A percentile compares a stretch with the other conserved stretches of the same genome.
These are phyloP conservation scores for Rhododendron ovatum DNA, from an alignment of 148 eudicot species.

Conservation along the genomic window DNA sequence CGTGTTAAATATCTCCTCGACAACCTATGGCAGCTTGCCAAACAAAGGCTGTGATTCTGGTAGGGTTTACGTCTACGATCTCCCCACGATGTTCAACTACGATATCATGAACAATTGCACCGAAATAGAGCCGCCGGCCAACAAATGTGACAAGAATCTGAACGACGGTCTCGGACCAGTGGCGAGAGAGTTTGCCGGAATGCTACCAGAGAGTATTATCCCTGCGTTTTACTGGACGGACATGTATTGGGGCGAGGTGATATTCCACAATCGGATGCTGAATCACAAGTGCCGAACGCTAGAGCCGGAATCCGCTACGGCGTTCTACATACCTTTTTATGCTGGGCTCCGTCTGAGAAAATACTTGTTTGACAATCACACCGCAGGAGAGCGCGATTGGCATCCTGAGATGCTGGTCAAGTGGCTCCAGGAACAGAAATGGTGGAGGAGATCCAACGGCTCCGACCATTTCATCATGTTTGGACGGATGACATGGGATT, in stretches of 20 bases:
- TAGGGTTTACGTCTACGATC: conserved; percentile 52
- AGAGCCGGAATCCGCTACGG: conserved; percentile 55
- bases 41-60: conserved; percentile 31
- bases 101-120: conserved; percentile 48
- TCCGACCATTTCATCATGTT: conserved; percentile 57
- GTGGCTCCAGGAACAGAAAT: conserved; percentile 42
- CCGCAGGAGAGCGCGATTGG: conserved; percentile 35
- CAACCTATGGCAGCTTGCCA: not conserved
- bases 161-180: conserved; percentile 65
- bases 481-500: conserved; percentile 70
- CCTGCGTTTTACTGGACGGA: conserved; percentile 65
- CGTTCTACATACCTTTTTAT: conserved; percentile 74
- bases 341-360: conserved; percentile 59
- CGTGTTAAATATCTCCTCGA: not conserved
- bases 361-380: conserved; percentile 33
- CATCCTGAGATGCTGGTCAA: conserved; percentile 39
- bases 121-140: conserved; percentile 41
- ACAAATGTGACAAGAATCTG: conserved; percentile 46
- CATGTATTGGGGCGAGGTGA: conserved; percentile 51
- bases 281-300: conserved; percentile 47
- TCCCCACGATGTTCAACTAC: conserved; percentile 50
- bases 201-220: conserved; percentile 33
- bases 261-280: conserved; percentile 55
- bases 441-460: conserved; percentile 39
- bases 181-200: not conserved